These are phyloP conservation scores for Aspergillus diversus DNA, from an alignment of 495 filamentous ascomycete species.

Conservation along the genomic window DNA sequence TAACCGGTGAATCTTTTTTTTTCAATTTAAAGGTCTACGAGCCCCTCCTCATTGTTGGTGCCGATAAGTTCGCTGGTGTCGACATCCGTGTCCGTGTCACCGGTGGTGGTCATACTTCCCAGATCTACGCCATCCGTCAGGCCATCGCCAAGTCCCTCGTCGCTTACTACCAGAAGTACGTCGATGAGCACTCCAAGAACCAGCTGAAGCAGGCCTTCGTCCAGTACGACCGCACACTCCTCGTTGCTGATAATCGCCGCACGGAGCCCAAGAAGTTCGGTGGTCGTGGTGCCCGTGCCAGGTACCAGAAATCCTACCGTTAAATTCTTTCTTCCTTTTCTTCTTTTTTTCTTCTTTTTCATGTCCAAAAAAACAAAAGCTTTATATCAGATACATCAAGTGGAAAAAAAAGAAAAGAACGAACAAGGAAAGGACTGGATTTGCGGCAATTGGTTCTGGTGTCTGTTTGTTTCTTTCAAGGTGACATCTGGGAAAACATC, in stretches of 20 bases:
- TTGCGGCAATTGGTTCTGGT: constrained; percentile 4
- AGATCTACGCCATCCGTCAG: constrained; percentile 98
- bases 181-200: constrained; percentile 99
- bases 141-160: constrained; percentile 98
- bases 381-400: not conserved
- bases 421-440: constrained; percentile 26
- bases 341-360: constrained; percentile 25
- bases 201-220: constrained; percentile 92
- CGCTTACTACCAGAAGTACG: constrained; percentile 99
- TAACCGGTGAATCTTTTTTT: constrained; percentile 6
- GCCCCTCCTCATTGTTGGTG: constrained; percentile 91
- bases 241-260: constrained; percentile 96
- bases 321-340: constrained; percentile 37
- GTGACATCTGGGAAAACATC: constrained; percentile 22
- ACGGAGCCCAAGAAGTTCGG: constrained; percentile 93
- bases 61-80: constrained; percentile 94
- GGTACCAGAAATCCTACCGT: constrained; percentile 93
- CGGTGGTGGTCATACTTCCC: constrained; percentile 97
- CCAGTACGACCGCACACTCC: constrained; percentile 93
- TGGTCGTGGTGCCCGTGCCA: constrained; percentile 84
- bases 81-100: constrained; percentile 97
- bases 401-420: constrained; percentile 28
- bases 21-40: constrained; percentile 75
- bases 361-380: constrained; percentile 12
- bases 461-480: constrained; percentile 13